Conservation (phyloP, 1,139 yeast species). For the Taphrina flavorubra region DNA sequence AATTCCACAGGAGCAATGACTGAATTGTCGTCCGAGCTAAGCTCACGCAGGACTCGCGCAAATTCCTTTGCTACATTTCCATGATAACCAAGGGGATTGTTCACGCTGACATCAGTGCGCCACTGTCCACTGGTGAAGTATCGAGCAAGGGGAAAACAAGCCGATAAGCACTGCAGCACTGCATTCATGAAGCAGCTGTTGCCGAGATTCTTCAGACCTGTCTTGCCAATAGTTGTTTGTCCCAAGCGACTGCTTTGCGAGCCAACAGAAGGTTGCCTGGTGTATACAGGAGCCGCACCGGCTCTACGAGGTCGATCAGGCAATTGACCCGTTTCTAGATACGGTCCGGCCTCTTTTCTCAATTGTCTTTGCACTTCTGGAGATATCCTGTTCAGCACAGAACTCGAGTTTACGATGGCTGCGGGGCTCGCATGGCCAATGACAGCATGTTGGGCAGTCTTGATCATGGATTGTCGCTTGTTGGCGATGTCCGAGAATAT, state of each 20-base stretch:
- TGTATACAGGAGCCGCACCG: conserved; percentile 28
- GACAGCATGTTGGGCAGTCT: not conserved
- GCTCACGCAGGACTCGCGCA: conserved; percentile 66
- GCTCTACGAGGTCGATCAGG: conserved; percentile 22
- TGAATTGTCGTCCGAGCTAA: conserved; percentile 61
- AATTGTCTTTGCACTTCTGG: not conserved
- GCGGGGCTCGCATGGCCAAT: not conserved
- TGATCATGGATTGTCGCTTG: conserved; percentile 26
- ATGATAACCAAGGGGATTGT: conserved; percentile 79
- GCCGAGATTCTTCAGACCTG: conserved; percentile 81
- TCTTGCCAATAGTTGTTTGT: conserved; percentile 49
- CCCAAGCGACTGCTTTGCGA: conserved; percentile 44
- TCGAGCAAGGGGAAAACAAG: conserved; percentile 58
- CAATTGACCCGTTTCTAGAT: conserved; percentile 15
- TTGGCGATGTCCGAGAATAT: conserved; percentile 18
- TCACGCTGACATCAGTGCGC: conserved; percentile 71
- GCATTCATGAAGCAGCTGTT: conserved; percentile 96
- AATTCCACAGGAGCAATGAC: conserved; percentile 59
- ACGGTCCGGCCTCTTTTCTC: conserved; percentile 11
- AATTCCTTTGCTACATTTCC: conserved; percentile 80
- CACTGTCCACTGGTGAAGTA: conserved; percentile 62
- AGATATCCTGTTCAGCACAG: not conserved
- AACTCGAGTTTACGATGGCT: not conserved
- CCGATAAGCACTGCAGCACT: conserved; percentile 77
- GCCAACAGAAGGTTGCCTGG: conserved; percentile 43